Evolutionary conservation across 768 basidiomycete species (phyloP).

Genomic region (Lyophyllum decastes): DNA sequence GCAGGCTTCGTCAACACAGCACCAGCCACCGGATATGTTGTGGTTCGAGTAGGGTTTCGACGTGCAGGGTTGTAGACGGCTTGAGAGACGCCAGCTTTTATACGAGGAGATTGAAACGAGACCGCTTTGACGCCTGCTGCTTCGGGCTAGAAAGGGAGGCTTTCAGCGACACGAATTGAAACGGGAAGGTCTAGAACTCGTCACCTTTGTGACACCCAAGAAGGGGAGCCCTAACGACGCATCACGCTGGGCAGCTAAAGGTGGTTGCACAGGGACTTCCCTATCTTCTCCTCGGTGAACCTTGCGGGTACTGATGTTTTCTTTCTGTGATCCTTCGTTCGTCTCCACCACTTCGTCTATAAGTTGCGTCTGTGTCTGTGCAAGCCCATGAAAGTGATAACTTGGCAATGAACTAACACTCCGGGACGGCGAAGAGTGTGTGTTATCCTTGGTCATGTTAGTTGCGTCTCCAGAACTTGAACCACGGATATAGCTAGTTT

Average conservation of each 20-base stretch:
- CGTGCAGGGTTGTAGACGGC: conserved; percentile 14
- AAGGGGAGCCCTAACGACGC: conserved; percentile 24
- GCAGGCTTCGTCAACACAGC: background rate
- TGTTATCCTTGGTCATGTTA: conserved; percentile 31
- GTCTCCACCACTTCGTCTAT: conserved; percentile 31
- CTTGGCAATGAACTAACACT: conserved; percentile 37
- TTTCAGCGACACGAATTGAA: conserved; percentile 18
- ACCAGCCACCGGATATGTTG: conserved; percentile 14
- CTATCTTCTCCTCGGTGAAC: background rate
- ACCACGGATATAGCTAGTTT: conserved; percentile 15
- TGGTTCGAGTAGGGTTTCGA: conserved; percentile 15
- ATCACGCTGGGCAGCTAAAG: conserved; percentile 24
- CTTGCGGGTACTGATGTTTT: conserved; percentile 37
- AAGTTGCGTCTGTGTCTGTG: conserved; percentile 53
- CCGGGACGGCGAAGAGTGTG: conserved; percentile 41
- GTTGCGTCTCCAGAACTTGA: conserved; percentile 20
- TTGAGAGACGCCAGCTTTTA: conserved; percentile 13
- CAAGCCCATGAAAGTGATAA: conserved; percentile 63
- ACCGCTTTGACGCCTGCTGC: conserved; percentile 30
- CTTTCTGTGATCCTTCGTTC: conserved; percentile 53
- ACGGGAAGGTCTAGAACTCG: conserved; percentile 2
- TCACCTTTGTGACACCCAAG: conserved; percentile 26
- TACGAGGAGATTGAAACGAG: conserved; percentile 34
- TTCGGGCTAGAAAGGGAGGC: conserved; percentile 19
- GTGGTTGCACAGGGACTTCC: background rate